phyloP scores from a whole-genome alignment of 345 rosid species.

The Citrus cavaleriei region DNA sequence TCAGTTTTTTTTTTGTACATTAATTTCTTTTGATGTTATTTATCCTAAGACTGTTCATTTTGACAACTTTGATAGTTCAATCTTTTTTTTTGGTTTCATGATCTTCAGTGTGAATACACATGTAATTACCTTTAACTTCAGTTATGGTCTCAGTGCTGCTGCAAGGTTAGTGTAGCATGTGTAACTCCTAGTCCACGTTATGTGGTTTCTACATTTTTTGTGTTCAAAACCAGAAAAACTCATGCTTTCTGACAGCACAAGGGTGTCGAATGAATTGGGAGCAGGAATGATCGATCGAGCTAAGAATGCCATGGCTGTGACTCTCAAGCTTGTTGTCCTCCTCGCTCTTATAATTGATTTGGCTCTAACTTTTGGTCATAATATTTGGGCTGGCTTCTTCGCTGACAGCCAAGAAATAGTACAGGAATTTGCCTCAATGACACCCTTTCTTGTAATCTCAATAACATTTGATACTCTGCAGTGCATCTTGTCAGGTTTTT shows the following conservation, averaged over 20 bases:
- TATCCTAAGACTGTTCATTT: background rate
- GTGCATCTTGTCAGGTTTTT: slow-evolving; percentile 62
- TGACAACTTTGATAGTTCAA: background rate
- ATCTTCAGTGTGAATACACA: slow-evolving; percentile 55
- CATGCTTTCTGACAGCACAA: slow-evolving; percentile 43
- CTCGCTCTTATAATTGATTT: slow-evolving; percentile 46
- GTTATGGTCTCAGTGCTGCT: slow-evolving; percentile 74
- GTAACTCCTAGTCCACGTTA: background rate
- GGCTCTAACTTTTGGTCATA: slow-evolving; percentile 44
- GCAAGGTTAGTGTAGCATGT: slow-evolving; percentile 50
- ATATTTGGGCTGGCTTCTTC: slow-evolving; percentile 59
- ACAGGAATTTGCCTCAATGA: slow-evolving; percentile 45
- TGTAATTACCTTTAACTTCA: slow-evolving; percentile 55
- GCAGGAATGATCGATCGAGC: slow-evolving; percentile 48
- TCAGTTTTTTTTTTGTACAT: too few species aligned
- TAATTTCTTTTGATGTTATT: background rate
- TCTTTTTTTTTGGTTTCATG: background rate
- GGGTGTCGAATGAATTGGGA: slow-evolving; percentile 80
- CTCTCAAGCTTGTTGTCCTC: slow-evolving; percentile 45
- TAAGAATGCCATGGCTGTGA: slow-evolving; percentile 45
- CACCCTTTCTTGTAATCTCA: slow-evolving; percentile 52
- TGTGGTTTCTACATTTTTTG: background rate
- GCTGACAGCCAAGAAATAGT: slow-evolving; percentile 37
- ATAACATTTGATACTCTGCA: slow-evolving; percentile 56
- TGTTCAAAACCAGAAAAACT: background rate